Conservation (phyloP, 768 basidiomycete species). For the Saitozyma sp. region DNA sequence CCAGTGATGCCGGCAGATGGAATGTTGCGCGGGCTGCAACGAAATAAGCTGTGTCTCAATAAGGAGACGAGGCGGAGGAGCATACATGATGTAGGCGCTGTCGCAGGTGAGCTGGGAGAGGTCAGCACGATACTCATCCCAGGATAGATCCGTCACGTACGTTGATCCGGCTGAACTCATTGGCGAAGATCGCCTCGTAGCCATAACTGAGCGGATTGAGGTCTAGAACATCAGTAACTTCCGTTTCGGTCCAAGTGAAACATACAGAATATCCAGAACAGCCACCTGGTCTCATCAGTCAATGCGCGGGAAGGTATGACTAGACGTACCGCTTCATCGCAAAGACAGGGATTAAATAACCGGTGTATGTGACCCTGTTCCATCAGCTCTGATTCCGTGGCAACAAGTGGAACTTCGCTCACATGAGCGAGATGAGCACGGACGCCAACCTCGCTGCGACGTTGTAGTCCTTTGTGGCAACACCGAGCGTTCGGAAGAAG, state of each 20-base stretch:
- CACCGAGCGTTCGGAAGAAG: conserved; percentile 65
- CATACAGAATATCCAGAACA: conserved; percentile 69
- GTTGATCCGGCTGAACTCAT: conserved; percentile 49
- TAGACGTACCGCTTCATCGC: conserved; percentile 32
- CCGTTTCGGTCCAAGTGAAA: too few relatives aligned
- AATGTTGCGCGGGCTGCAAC: conserved; percentile 33
- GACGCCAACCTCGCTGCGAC: conserved; percentile 65
- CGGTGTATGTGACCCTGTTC: conserved; percentile 35
- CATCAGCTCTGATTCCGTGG: too few relatives aligned
- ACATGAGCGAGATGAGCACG: conserved; percentile 75
- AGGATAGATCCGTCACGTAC: too few relatives aligned
- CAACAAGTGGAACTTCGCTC: too few relatives aligned
- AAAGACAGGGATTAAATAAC: conserved; percentile 49
- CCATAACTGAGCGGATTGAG: conserved; percentile 76
- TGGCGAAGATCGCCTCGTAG: conserved; percentile 59
- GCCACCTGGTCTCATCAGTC: conserved; percentile 33
- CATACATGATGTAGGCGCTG: conserved; percentile 26
- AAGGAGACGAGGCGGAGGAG: too few relatives aligned
- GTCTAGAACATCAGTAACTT: conserved; percentile 41
- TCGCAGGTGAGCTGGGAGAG: conserved; percentile 23
- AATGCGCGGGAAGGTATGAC: too few relatives aligned
- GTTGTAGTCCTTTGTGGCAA: conserved; percentile 53
- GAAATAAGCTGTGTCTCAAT: too few relatives aligned
- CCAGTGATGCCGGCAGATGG: conserved; percentile 33
- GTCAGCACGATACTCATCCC: too few relatives aligned